These are phyloP conservation scores for Boletus coccyginus DNA, from an alignment of 768 basidiomycete species.

Conservation along the genomic window DNA sequence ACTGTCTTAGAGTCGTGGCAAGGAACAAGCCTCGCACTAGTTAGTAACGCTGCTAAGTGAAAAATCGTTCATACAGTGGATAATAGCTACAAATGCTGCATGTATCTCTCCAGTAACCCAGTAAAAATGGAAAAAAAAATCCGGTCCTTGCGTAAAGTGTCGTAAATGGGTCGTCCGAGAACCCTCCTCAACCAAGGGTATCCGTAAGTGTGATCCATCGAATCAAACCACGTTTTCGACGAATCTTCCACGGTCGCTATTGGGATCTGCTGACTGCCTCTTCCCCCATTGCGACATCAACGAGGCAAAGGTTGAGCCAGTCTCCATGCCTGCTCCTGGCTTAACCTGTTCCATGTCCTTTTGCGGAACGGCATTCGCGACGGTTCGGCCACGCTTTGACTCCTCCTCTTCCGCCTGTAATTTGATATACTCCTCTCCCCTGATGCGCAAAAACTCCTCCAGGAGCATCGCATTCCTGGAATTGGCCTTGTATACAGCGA, in stretches of 20 bases:
- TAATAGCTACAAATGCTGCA: not conserved
- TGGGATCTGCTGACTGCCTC: slow-evolving; percentile 19
- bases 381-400: slow-evolving; percentile 11
- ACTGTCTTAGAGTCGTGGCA: too few relatives aligned
- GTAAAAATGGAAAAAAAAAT: not conserved
- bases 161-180: not conserved
- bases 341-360: slow-evolving; percentile 44
- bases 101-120: not conserved
- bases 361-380: slow-evolving; percentile 22
- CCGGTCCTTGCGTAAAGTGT: not conserved
- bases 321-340: slow-evolving; percentile 51
- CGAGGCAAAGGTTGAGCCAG: slow-evolving; percentile 28
- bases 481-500: slow-evolving; percentile 85
- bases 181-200: not conserved
- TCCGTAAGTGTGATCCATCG: not conserved
- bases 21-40: too few relatives aligned
- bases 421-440: slow-evolving; percentile 72
- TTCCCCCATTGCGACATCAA: slow-evolving; percentile 17
- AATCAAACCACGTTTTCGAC: slow-evolving; percentile 35
- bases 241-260: slow-evolving; percentile 34
- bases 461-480: slow-evolving; percentile 83
- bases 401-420: slow-evolving; percentile 37
- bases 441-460: slow-evolving; percentile 77
- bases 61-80: not conserved
- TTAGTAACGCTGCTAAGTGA: too few relatives aligned